phyloP scores from a whole-genome alignment of 2,329 filamentous ascomycete genomes.

The Beauveria caledonica region DNA sequence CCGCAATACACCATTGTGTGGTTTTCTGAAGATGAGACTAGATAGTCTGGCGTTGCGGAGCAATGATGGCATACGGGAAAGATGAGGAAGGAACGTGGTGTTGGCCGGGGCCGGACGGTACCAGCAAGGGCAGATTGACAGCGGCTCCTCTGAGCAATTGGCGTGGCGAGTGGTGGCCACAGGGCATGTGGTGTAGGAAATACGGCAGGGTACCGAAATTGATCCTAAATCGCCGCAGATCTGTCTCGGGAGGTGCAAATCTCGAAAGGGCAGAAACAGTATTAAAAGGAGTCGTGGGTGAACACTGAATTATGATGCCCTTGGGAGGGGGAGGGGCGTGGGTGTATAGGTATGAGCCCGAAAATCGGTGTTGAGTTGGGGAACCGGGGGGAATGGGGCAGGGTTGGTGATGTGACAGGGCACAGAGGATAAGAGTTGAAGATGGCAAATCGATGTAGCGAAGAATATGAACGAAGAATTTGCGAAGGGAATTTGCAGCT shows the following conservation, averaged over 20 bases:
- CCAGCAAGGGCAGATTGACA: background rate
- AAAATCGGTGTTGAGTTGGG: background rate
- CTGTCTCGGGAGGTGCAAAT: background rate
- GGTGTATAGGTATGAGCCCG: background rate
- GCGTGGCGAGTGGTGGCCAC: background rate
- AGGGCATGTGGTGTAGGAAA: background rate
- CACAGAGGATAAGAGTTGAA: background rate
- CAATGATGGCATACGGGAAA: background rate
- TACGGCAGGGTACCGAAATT: background rate
- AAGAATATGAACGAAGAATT: no score
- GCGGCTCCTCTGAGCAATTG: background rate
- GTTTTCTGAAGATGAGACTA: background rate
- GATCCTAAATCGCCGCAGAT: background rate
- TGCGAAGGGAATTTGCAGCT: background rate
- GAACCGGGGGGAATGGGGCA: background rate
- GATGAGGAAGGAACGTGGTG: background rate
- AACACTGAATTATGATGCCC: background rate
- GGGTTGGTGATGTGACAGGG: background rate
- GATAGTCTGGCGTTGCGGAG: background rate
- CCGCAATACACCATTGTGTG: conserved; percentile 47
- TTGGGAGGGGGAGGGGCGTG: background rate
- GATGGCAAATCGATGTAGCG: background rate
- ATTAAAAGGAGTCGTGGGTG: background rate
- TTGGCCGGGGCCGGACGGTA: background rate
- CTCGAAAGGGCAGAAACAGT: background rate